These are phyloP conservation scores for Oryza officinalis DNA, from an alignment of 176 grass and related monocot species.

Conservation along the genomic window DNA sequence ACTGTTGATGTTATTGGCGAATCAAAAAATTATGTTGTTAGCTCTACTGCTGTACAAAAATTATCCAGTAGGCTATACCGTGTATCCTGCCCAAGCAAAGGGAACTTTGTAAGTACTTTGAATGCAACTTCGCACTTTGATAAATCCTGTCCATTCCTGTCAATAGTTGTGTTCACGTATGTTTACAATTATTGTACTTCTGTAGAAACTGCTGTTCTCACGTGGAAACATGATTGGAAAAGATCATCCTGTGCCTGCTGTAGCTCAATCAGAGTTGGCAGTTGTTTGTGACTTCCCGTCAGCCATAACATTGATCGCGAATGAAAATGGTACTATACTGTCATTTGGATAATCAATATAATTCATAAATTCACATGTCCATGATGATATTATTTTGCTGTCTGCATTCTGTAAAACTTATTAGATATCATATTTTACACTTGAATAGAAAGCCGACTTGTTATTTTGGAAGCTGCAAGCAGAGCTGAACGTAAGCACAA, in stretches of 20 bases:
- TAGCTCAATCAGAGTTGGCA: conserved; percentile 60
- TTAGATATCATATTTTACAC: conserved; percentile 13
- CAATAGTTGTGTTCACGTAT: neutral
- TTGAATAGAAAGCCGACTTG: conserved; percentile 66
- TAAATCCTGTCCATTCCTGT: neutral
- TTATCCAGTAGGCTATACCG: conserved; percentile 58
- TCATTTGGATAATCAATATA: conserved; percentile 33
- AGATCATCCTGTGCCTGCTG: conserved; percentile 66
- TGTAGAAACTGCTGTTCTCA: conserved; percentile 82
- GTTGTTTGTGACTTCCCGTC: conserved; percentile 83
- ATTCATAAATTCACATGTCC: conserved; percentile 13
- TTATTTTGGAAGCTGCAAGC: conserved; percentile 69
- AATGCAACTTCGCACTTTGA: conserved; percentile 8
- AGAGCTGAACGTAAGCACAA: conserved; percentile 65
- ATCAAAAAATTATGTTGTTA: conserved; percentile 34
- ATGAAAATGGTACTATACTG: conserved; percentile 85
- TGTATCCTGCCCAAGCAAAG: conserved; percentile 72
- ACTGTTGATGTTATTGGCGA: conserved; percentile 61
- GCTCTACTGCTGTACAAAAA: conserved; percentile 59
- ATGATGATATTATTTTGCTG: conserved; percentile 16
- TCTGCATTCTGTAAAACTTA: neutral
- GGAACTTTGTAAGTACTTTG: conserved; percentile 76
- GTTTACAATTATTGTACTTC: conserved; percentile 30
- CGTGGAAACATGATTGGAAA: conserved; percentile 91
- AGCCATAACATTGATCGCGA: conserved; percentile 84